Evolutionary conservation across 2,329 filamentous ascomycete species (phyloP).

Genomic region (Cadophora malorum): DNA sequence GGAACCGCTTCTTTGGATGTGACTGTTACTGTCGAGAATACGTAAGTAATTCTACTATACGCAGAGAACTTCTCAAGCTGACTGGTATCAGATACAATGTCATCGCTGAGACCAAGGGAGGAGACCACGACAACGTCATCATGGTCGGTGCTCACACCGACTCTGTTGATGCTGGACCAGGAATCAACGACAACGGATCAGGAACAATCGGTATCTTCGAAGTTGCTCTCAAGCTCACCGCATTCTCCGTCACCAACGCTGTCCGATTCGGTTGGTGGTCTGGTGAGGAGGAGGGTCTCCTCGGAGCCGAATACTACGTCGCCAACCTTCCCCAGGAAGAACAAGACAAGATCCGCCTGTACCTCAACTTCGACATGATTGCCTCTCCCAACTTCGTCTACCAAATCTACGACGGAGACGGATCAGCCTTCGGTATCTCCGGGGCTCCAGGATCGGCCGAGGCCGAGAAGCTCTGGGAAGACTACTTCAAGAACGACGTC

Average conservation of each 20-base stretch:
- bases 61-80: background rate
- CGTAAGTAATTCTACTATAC: background rate
- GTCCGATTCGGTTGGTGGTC: constrained; percentile 72
- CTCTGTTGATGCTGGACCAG: constrained; percentile 63
- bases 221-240: constrained; percentile 61
- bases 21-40: constrained; percentile 12
- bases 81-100: constrained; percentile 52
- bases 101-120: constrained; percentile 63
- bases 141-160: constrained; percentile 70
- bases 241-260: constrained; percentile 65
- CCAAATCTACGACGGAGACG: constrained; percentile 65
- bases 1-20: constrained; percentile 25
- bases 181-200: constrained; percentile 47
- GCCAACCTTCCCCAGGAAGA: constrained; percentile 57
- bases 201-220: constrained; percentile 59
- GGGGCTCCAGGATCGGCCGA: constrained; percentile 57
- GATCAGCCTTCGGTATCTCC: constrained; percentile 46
- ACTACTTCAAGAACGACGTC: constrained; percentile 24
- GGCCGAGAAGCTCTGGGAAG: constrained; percentile 27
- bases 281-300: constrained; percentile 67
- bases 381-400: constrained; percentile 68
- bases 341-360: constrained; percentile 65
- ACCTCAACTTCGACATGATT: constrained; percentile 75
- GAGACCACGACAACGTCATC: constrained; percentile 67
- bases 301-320: constrained; percentile 68